phyloP scores from a whole-genome alignment of 495 filamentous ascomycete genomes.

The Penicillium ucsense region DNA sequence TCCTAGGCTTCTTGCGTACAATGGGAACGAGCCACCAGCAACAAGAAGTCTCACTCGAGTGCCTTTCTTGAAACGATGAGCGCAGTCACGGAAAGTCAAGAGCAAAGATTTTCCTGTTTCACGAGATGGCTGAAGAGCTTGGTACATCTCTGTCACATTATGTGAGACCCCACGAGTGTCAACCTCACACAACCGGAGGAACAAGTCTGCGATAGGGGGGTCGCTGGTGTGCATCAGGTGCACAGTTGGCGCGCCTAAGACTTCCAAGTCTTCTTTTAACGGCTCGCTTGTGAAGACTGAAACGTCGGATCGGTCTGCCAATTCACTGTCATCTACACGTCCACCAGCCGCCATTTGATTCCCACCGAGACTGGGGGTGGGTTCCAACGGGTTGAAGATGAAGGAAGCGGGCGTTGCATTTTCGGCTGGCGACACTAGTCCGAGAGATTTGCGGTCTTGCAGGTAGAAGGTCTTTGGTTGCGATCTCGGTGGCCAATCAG shows the following conservation, averaged over 20 bases:
- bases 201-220: constrained; percentile 20
- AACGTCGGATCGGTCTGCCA: constrained; percentile 16
- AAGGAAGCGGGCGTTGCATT: constrained; percentile 12
- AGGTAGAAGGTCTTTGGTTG: constrained; percentile 10
- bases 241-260: constrained; percentile 14
- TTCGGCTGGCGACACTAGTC: constrained; percentile 1
- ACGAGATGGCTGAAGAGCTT: constrained; percentile 8
- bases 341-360: constrained; percentile 9
- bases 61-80: constrained; percentile 8
- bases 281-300: constrained; percentile 19
- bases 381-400: constrained; percentile 18
- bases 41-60: constrained; percentile 9
- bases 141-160: constrained; percentile 15
- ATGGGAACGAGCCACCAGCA: constrained; percentile 11
- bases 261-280: constrained; percentile 13
- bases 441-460: constrained; percentile 4
- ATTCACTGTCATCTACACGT: constrained; percentile 14
- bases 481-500: constrained; percentile 9
- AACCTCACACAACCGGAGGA: constrained; percentile 21
- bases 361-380: constrained; percentile 18
- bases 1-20: constrained; percentile 14
- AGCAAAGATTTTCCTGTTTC: constrained; percentile 4
- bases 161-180: constrained; percentile 15
- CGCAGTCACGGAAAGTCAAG: constrained; percentile 10
- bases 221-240: constrained; percentile 15